phyloP scores from a whole-genome alignment of 257 asterid species.

The Henckelia pumila region DNA sequence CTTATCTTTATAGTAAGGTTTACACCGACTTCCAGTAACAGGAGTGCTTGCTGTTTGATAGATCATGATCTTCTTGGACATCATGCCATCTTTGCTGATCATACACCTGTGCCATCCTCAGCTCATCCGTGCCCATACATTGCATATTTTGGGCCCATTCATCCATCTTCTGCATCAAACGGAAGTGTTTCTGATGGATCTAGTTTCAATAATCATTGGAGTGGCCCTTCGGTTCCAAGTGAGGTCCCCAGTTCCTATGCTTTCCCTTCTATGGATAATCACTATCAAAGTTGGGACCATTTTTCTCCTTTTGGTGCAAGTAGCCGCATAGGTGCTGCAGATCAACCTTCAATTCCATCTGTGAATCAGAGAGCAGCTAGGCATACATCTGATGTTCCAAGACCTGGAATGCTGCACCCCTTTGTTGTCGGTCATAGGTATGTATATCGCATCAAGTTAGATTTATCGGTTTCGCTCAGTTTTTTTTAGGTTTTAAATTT shows the following conservation, averaged over 20 bases:
- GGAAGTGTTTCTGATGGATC: slow-evolving; percentile 54
- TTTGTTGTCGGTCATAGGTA: slow-evolving; percentile 67
- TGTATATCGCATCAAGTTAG: slow-evolving; percentile 14
- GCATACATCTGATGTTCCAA: slow-evolving; percentile 51
- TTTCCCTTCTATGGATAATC: slow-evolving; percentile 62
- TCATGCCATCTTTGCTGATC: slow-evolving; percentile 56
- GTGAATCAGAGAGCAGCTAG: slow-evolving; percentile 58
- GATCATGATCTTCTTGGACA: slow-evolving; percentile 64
- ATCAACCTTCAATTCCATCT: slow-evolving; percentile 49
- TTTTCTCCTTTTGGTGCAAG: slow-evolving; percentile 41
- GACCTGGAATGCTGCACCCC: slow-evolving; percentile 65
- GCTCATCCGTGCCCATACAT: slow-evolving; percentile 66
- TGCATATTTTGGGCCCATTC: slow-evolving; percentile 65
- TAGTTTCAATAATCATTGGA: slow-evolving; percentile 57
- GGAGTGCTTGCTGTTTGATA: slow-evolving; percentile 27
- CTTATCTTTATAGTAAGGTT: slow-evolving; percentile 12
- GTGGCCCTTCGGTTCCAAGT: slow-evolving; percentile 46
- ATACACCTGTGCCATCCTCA: slow-evolving; percentile 51
- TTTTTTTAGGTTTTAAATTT: neutral
- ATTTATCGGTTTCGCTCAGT: neutral
- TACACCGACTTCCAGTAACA: slow-evolving; percentile 14
- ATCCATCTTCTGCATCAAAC: slow-evolving; percentile 54
- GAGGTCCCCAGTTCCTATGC: slow-evolving; percentile 57
- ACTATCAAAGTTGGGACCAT: slow-evolving; percentile 63
- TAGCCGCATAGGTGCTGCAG: slow-evolving; percentile 49